Percentiles rank a stretch among this genome's conserved stretches.
These are phyloP conservation scores for Solanum gandarillasii DNA, from an alignment of 257 asterid genomes.

Conservation along the genomic window DNA sequence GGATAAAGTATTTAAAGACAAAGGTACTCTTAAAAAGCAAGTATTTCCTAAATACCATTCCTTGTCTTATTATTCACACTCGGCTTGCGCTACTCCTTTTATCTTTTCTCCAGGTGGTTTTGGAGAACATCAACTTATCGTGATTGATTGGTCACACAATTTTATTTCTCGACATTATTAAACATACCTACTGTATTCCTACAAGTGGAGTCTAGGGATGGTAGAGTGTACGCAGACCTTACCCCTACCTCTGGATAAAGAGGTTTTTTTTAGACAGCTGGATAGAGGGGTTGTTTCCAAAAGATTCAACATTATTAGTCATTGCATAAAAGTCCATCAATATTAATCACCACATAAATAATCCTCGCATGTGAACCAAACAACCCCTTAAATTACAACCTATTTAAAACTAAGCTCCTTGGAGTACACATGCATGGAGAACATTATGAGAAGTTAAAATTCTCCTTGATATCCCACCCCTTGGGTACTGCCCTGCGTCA, in stretches of 20 bases:
- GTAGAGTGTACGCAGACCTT: background rate
- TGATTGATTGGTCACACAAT: background rate
- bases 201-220: background rate
- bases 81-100: background rate
- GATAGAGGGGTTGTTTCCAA: background rate
- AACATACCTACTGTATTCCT: background rate
- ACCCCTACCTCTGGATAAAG: background rate
- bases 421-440: background rate
- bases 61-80: background rate
- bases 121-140: background rate
- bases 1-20: background rate
- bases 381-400: background rate
- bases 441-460: background rate
- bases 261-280: background rate
- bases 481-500: background rate
- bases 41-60: background rate
- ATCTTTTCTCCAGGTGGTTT: background rate
- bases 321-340: background rate
- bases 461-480: background rate
- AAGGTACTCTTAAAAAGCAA: background rate
- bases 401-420: background rate
- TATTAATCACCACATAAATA: background rate
- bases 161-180: background rate
- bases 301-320: background rate
- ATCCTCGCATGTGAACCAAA: background rate